Evolutionary conservation across 768 basidiomycete species (phyloP).

Genomic region (Termitomyces sp.): DNA sequence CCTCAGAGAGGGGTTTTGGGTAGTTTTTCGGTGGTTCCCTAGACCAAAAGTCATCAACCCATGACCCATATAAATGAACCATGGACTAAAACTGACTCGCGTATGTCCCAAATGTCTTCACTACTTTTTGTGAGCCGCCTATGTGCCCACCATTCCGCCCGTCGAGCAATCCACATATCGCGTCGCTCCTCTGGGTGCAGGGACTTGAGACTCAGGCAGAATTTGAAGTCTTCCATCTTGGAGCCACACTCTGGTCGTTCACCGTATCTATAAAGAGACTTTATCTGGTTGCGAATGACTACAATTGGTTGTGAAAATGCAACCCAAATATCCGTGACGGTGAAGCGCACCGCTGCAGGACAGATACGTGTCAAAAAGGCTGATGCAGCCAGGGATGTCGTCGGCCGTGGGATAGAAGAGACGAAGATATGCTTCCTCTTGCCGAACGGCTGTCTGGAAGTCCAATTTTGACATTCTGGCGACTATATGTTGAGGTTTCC

Average conservation of each 20-base stretch:
- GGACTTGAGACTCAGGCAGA: slow-evolving; percentile 81
- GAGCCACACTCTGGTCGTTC: slow-evolving; percentile 61
- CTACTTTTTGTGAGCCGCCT: slow-evolving; percentile 74
- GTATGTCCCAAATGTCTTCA: slow-evolving; percentile 91
- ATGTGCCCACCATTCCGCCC: slow-evolving; percentile 94
- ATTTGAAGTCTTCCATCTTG: slow-evolving; percentile 92
- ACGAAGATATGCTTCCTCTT: slow-evolving; percentile 65
- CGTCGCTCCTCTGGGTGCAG: slow-evolving; percentile 72
- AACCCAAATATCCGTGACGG: slow-evolving; percentile 8
- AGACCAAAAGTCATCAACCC: background rate
- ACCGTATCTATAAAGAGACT: slow-evolving; percentile 85
- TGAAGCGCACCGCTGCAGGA: slow-evolving; percentile 53
- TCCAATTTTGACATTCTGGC: slow-evolving; percentile 43
- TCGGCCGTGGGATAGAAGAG: slow-evolving; percentile 66
- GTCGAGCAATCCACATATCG: slow-evolving; percentile 77
- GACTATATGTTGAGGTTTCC: background rate
- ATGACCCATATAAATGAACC: background rate
- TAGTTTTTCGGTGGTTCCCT: slow-evolving; percentile 50
- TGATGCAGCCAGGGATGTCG: slow-evolving; percentile 81
- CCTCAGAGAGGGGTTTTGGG: slow-evolving; percentile 32
- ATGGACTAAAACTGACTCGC: slow-evolving; percentile 51
- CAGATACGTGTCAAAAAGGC: slow-evolving; percentile 66
- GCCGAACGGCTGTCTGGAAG: slow-evolving; percentile 51
- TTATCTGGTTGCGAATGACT: slow-evolving; percentile 80
- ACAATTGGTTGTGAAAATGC: background rate